Base-by-base conservation (phyloP, 2,329 filamentous ascomycete species). In the Exophiala mesophila region DNA sequence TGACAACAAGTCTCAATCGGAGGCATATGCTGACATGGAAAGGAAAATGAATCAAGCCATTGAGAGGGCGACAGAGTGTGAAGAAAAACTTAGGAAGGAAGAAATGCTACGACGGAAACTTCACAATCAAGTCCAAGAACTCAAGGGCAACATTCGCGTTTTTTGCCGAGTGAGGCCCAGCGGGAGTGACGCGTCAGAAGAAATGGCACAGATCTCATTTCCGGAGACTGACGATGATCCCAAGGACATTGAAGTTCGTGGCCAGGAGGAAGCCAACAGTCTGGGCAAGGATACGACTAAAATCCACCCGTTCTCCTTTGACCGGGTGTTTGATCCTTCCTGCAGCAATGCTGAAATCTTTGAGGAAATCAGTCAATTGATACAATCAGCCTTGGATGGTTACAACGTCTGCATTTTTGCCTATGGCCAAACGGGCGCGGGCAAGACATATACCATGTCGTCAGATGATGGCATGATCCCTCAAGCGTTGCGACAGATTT, bases 361-460 rank as follows among this genome's bases (percentile, higher is more conserved):
- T 60, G 87, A 86, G 41, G 92, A 98, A 61, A 97, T 97, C 60
- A 94, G 88, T 43, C 92, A 98, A 61, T 77, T 98, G 23, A 89
- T 98, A 1, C 92, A 98, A 65, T 94, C 87, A 55, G 92, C 94
- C 0, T 74, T 98, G 28, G 92, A 98, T 59, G 92, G 92, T 1
- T 98, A 95, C 70, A 98, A 97, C 55, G 92, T 98, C 38, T 97
- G 90, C 65, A 97, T 98, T 50, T 95, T 98, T 68, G 96, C 89
- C 61, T 98, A 98, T 60, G 92, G 92, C 31, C 92, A 98, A 64
- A 98, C 92, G 0, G 92, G 92, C 3, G 92, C 89, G 13, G 92
- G 92, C 47, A 98, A 98, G 72, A 98, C 92, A 0, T 86, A 83
- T 60, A 97, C 92, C 3, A 98, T 98, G 92, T 94, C 86, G 7